Conservation (phyloP, 768 basidiomycete species). For the Podaxis mareebaensis region DNA sequence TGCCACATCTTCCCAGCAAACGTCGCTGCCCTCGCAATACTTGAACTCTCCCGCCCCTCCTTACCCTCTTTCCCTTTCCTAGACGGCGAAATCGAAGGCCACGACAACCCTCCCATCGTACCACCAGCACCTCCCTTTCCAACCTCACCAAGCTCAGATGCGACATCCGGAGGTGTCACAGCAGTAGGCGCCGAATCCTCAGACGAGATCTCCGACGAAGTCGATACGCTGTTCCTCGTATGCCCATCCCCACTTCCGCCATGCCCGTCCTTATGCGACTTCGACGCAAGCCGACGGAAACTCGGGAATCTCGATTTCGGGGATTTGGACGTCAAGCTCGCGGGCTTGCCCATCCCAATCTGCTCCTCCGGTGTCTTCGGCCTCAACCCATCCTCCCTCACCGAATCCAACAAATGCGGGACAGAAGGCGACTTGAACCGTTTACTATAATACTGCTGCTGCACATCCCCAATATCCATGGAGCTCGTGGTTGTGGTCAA, state of each 20-base stretch:
- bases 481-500: neutral
- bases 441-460: constrained; percentile 10
- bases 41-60: constrained; percentile 16
- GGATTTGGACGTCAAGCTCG: constrained; percentile 46
- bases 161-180: constrained; percentile 29
- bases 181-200: constrained; percentile 71
- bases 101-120: constrained; percentile 27
- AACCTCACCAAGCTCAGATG: constrained; percentile 31
- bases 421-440: constrained; percentile 16
- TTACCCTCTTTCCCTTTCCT: constrained; percentile 33
- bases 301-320: constrained; percentile 46
- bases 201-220: constrained; percentile 61
- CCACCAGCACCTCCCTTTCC: constrained; percentile 21
- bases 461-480: neutral
- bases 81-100: constrained; percentile 53
- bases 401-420: constrained; percentile 9
- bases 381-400: constrained; percentile 8
- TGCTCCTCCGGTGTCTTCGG: constrained; percentile 22
- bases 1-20: constrained; percentile 64
- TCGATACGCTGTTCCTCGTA: constrained; percentile 60
- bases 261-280: constrained; percentile 29
- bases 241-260: constrained; percentile 10
- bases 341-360: constrained; percentile 43
- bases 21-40: constrained; percentile 50
- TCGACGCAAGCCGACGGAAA: constrained; percentile 48